These are phyloP conservation scores for Fusarium dlaminii DNA, from an alignment of 2,329 filamentous ascomycete species.

Conservation along the genomic window DNA sequence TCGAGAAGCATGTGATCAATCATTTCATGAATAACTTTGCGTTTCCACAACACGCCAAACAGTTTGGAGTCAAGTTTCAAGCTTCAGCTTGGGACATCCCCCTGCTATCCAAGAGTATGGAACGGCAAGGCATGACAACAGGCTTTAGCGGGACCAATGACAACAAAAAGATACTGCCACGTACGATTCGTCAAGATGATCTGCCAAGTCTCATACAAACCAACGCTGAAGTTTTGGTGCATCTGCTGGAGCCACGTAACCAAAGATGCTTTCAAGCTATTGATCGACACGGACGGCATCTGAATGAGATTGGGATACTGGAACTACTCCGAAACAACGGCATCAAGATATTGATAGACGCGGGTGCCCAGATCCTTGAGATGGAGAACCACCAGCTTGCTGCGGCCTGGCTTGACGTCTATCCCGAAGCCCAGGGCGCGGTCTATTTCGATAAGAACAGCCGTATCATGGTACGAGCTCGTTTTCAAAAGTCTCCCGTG, in stretches of 20 bases:
- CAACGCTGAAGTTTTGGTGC: constrained; percentile 70
- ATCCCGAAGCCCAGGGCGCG: constrained; percentile 55
- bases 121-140: constrained; percentile 56
- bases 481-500: constrained; percentile 52
- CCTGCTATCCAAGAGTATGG: constrained; percentile 43
- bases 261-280: constrained; percentile 52
- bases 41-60: constrained; percentile 71
- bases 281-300: constrained; percentile 45
- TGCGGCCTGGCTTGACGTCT: constrained; percentile 59
- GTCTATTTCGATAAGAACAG: constrained; percentile 60
- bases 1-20: constrained; percentile 42
- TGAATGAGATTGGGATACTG: constrained; percentile 39
- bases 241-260: constrained; percentile 64
- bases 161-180: constrained; percentile 65
- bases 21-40: constrained; percentile 71
- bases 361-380: constrained; percentile 71
- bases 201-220: constrained; percentile 65
- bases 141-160: constrained; percentile 81
- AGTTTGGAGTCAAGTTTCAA: constrained; percentile 71
- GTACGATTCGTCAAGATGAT: constrained; percentile 70
- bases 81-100: constrained; percentile 76
- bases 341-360: constrained; percentile 69
- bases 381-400: constrained; percentile 63
- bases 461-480: constrained; percentile 32
- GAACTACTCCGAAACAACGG: not conserved